phyloP scores from a whole-genome alignment of 1,284 basidiomycete species.

The Phellopilus nigrolimitatus region DNA sequence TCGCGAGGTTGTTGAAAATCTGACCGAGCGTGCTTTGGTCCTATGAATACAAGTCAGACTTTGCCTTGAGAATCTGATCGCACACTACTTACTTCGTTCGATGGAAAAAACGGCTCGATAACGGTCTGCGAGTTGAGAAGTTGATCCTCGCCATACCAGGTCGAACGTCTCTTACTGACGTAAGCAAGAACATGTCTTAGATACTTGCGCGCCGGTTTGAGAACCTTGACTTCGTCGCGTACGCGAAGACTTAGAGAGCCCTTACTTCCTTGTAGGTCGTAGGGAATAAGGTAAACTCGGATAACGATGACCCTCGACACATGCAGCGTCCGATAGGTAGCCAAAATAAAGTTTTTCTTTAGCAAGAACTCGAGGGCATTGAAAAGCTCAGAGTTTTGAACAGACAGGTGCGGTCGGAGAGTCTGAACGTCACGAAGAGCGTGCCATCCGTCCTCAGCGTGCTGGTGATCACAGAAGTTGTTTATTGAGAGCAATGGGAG shows the following conservation, averaged over 20 bases:
- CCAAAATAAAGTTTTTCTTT: slow-evolving; percentile 45
- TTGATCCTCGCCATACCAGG: slow-evolving; percentile 42
- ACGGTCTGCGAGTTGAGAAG: neutral
- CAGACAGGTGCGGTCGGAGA: slow-evolving; percentile 26
- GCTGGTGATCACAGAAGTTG: slow-evolving; percentile 35
- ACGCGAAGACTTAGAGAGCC: slow-evolving; percentile 45
- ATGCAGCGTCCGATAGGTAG: slow-evolving; percentile 38
- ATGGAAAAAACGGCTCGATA: neutral
- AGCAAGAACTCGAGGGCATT: slow-evolving; percentile 46
- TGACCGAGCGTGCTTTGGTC: slow-evolving; percentile 59
- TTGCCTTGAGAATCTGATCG: neutral
- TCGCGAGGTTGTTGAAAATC: slow-evolving; percentile 54
- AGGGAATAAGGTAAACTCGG: slow-evolving; percentile 63
- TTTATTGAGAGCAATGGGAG: neutral
- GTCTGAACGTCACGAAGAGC: slow-evolving; percentile 30
- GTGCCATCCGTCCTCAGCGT: slow-evolving; percentile 51
- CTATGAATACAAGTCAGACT: slow-evolving; percentile 32
- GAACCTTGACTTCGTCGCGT: slow-evolving; percentile 38
- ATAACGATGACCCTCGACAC: slow-evolving; percentile 33
- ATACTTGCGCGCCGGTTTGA: slow-evolving; percentile 40
- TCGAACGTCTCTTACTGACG: slow-evolving; percentile 35
- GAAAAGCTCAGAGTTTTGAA: slow-evolving; percentile 32
- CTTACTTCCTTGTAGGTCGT: slow-evolving; percentile 48
- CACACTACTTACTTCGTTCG: neutral
- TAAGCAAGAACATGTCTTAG: slow-evolving; percentile 43